Evolutionary conservation across 768 basidiomycete species (phyloP).

Genomic region (Boletus speciosus): DNA sequence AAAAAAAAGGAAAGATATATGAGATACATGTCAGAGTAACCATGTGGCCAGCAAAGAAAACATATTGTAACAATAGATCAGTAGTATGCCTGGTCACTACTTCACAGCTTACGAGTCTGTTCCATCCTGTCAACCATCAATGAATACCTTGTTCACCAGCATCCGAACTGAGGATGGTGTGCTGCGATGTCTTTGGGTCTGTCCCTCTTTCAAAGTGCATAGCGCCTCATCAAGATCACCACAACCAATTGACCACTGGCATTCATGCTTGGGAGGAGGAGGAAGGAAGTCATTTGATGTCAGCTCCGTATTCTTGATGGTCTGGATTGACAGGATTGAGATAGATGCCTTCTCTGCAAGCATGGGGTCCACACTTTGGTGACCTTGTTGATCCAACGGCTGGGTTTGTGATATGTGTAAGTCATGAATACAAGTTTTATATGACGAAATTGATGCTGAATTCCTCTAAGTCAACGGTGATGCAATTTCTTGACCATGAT

Average conservation of each 20-base stretch:
- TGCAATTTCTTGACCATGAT: neutral
- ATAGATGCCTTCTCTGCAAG: neutral
- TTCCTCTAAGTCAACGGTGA: slow-evolving; percentile 4
- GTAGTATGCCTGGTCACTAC: neutral
- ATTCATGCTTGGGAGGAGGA: slow-evolving; percentile 43
- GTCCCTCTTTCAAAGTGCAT: slow-evolving; percentile 70
- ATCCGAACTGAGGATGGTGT: slow-evolving; percentile 14
- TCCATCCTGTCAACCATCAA: slow-evolving; percentile 23
- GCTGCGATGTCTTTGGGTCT: slow-evolving; percentile 12
- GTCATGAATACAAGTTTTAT: slow-evolving; percentile 42
- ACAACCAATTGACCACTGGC: slow-evolving; percentile 56
- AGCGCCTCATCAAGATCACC: slow-evolving; percentile 86
- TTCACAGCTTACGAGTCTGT: neutral
- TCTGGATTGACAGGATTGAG: slow-evolving; percentile 31
- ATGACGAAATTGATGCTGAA: slow-evolving; percentile 47
- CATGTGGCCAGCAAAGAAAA: neutral
- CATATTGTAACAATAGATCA: neutral
- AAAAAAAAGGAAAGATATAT: neutral
- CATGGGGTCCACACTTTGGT: no score
- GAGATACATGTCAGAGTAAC: neutral
- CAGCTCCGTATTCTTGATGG: slow-evolving; percentile 36
- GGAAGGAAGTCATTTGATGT: slow-evolving; percentile 27
- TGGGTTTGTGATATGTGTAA: no score
- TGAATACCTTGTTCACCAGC: slow-evolving; percentile 21
- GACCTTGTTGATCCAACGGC: no score